Conservation (phyloP, 2,329 filamentous ascomycete genomes). For the Ilyonectria sp. region DNA sequence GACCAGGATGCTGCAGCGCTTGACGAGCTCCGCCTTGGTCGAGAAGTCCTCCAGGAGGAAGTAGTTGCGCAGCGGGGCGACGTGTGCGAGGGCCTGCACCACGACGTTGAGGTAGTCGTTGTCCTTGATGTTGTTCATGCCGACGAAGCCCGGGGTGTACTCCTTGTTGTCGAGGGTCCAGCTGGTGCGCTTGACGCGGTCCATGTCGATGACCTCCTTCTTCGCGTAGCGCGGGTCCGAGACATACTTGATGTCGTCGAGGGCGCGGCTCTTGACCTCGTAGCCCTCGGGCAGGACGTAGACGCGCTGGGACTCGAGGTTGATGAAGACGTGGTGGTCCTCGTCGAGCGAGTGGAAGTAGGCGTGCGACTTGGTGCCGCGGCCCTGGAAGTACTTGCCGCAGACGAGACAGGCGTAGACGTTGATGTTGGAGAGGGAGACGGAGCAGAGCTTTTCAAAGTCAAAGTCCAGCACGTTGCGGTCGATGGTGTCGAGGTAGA, state of each 20-base stretch:
- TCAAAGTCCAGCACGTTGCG: constrained; percentile 96
- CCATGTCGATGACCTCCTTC: constrained; percentile 84
- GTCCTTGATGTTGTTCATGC: constrained; percentile 99
- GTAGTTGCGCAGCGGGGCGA: constrained; percentile 90
- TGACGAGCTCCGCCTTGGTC: constrained; percentile 82
- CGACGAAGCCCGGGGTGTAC: constrained; percentile 95
- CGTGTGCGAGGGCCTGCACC: constrained; percentile 91
- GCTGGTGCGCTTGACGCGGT: constrained; percentile 72
- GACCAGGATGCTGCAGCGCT: constrained; percentile 89
- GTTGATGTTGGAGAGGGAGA: constrained; percentile 97
- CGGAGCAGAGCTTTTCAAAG: constrained; percentile 97
- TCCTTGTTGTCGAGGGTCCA: constrained; percentile 87
- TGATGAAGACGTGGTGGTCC: constrained; percentile 97
- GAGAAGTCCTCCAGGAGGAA: constrained; percentile 89
- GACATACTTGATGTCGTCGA: constrained; percentile 99
- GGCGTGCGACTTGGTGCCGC: constrained; percentile 93
- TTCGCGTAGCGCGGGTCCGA: constrained; percentile 90
- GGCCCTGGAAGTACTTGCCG: constrained; percentile 97
- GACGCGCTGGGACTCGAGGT: constrained; percentile 93
- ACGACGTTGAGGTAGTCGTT: constrained; percentile 99
- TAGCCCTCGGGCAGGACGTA: constrained; percentile 97
- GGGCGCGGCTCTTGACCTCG: constrained; percentile 92
- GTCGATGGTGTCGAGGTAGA: constrained; percentile 98
- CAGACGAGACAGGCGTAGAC: constrained; percentile 98
- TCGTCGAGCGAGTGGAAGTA: constrained; percentile 98